Evolutionary conservation across 2,329 filamentous ascomycete species (phyloP).

Genomic region (Pseudophaeomoniella oleicola): DNA sequence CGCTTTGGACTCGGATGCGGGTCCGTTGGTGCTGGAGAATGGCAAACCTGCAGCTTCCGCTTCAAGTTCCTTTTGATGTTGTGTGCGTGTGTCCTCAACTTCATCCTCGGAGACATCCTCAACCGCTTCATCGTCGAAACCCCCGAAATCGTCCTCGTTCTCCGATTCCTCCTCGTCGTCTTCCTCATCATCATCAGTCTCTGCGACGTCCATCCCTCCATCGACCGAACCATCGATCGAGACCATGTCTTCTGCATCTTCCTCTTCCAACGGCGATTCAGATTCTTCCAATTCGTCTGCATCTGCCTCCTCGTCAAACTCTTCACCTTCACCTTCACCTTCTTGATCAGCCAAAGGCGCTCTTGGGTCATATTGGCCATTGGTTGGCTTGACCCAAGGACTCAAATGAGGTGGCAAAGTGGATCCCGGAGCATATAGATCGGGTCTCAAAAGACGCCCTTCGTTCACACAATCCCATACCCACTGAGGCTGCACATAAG

Average conservation of each 20-base stretch:
- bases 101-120: conserved; percentile 41
- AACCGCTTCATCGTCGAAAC: conserved; percentile 39
- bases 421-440: conserved; percentile 79
- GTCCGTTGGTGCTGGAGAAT: conserved; percentile 27
- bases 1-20: conserved; percentile 42
- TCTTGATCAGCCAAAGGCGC: conserved; percentile 76
- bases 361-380: conserved; percentile 84
- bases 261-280: conserved; percentile 19
- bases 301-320: conserved; percentile 45
- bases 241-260: conserved; percentile 32
- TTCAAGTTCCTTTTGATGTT: conserved; percentile 80
- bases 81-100: conserved; percentile 44
- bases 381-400: conserved; percentile 79
- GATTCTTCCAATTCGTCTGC: conserved; percentile 32
- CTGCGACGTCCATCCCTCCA: conserved; percentile 34
- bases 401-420: conserved; percentile 87
- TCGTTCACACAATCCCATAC: conserved; percentile 96
- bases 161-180: conserved; percentile 32
- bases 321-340: conserved; percentile 68
- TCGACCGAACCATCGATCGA: conserved; percentile 28
- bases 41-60: conserved; percentile 66
- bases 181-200: conserved; percentile 29
- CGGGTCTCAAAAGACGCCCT: conserved; percentile 70
- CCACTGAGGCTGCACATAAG: conserved; percentile 95
- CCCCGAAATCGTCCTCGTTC: conserved; percentile 30